Evolutionary conservation across 805 yeast species (phyloP).

Genomic region (Vanderwaltozyma yarrowii): DNA sequence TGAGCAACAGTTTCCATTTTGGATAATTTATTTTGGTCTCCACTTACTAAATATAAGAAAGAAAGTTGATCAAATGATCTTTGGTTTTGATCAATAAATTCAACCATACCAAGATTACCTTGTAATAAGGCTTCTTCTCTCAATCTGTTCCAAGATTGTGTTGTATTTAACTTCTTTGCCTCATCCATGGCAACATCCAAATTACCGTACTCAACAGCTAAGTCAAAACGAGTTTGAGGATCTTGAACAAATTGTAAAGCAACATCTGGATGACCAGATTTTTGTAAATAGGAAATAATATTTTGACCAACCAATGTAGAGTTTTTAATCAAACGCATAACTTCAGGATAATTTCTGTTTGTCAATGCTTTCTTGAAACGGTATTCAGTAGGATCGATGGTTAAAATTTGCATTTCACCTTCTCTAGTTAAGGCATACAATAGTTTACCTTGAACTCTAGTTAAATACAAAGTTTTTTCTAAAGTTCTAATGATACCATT

Average conservation of each 20-base stretch:
- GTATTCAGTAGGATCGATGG: conserved; percentile 93
- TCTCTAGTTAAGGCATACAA: conserved; percentile 77
- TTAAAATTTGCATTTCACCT: conserved; percentile 69
- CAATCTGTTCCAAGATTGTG: conserved; percentile 67
- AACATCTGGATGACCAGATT: conserved; percentile 93
- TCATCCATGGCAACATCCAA: conserved; percentile 78
- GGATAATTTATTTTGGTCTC: conserved; percentile 61
- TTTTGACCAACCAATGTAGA: conserved; percentile 96
- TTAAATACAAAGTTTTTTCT: conserved; percentile 77
- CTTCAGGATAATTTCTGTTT: conserved; percentile 84
- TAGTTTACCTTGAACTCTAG: conserved; percentile 55
- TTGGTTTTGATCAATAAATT: conserved; percentile 79
- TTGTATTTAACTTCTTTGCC: conserved; percentile 65
- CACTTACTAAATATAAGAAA: conserved; percentile 76
- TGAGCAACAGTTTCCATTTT: conserved; percentile 57
- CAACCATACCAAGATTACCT: conserved; percentile 81
- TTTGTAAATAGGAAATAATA: conserved; percentile 87
- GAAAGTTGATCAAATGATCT: conserved; percentile 82
- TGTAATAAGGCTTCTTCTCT: conserved; percentile 82
- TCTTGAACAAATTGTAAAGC: conserved; percentile 96
- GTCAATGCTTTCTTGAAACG: conserved; percentile 90
- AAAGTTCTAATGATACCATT: conserved; percentile 88
- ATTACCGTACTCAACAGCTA: conserved; percentile 91
- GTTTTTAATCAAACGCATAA: conserved; percentile 72
- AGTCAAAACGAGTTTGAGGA: conserved; percentile 89